A percentile compares a stretch with the other conserved stretches of the same genome.
Conservation (phyloP, 768 basidiomycete genomes). For the Trametes elegans region DNA sequence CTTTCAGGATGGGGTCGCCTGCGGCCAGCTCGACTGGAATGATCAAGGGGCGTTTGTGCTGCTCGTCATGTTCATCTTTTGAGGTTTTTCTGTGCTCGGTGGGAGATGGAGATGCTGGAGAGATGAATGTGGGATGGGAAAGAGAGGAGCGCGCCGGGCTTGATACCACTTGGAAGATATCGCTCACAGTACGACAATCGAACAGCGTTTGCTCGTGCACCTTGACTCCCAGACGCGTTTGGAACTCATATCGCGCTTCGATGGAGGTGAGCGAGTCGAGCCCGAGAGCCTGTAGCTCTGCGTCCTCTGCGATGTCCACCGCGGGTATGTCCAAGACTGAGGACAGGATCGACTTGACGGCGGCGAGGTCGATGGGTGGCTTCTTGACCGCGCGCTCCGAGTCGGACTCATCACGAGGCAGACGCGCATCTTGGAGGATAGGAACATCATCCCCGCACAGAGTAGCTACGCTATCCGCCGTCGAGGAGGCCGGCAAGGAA, state of each 20-base stretch:
- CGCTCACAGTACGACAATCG: constrained; percentile 6
- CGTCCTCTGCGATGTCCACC: constrained; percentile 41
- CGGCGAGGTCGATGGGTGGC: neutral
- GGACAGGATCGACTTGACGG: constrained; percentile 38
- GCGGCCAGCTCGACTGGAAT: neutral
- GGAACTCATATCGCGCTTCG: constrained; percentile 52
- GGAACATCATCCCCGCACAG: neutral
- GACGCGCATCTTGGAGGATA: too few relatives aligned
- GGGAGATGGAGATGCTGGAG: neutral
- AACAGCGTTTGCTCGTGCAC: constrained; percentile 25
- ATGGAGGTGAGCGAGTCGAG: constrained; percentile 66
- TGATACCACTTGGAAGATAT: neutral
- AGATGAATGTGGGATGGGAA: constrained; percentile 20
- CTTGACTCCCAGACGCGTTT: constrained; percentile 38
- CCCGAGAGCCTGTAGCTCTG: constrained; percentile 50
- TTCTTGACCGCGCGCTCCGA: too few relatives aligned
- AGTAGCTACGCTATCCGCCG: neutral
- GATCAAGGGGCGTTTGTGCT: neutral
- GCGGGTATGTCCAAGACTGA: constrained; percentile 40
- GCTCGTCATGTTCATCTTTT: neutral
- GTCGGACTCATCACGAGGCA: too few relatives aligned
- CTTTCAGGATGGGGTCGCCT: neutral
- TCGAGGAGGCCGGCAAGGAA: neutral
- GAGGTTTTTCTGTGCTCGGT: neutral
- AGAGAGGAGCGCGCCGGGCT: constrained; percentile 5